Conservation (phyloP, 495 filamentous ascomycete species). For the Polyplosphaeria fusca region DNA sequence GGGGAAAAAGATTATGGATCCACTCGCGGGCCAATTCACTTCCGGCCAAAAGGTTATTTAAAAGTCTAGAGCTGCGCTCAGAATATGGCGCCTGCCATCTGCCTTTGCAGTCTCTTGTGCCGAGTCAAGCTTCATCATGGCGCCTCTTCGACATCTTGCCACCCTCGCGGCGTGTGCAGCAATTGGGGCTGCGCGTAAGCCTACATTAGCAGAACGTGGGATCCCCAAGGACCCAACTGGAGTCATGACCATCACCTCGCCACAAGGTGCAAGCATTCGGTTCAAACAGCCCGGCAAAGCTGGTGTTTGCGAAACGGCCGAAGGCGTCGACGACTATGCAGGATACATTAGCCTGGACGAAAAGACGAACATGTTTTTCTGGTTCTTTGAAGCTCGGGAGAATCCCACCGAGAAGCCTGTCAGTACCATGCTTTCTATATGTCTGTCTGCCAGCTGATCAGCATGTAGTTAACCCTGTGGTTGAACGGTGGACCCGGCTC, state of each 20-base stretch:
- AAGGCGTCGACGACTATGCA: slow-evolving; percentile 35
- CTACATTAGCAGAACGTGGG: slow-evolving; percentile 12
- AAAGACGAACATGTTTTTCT: slow-evolving; percentile 32
- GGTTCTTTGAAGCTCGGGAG: slow-evolving; percentile 38
- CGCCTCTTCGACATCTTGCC: background rate
- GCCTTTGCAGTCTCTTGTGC: background rate
- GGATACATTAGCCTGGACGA: slow-evolving; percentile 34
- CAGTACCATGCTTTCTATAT: slow-evolving; percentile 5
- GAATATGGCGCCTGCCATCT: background rate
- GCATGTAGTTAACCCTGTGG: slow-evolving; percentile 34
- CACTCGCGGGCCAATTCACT: background rate
- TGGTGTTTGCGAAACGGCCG: slow-evolving; percentile 47
- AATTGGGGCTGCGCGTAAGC: slow-evolving; percentile 9
- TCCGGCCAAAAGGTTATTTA: background rate
- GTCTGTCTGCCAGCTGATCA: background rate
- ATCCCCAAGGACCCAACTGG: slow-evolving; percentile 46
- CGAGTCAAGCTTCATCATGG: slow-evolving; percentile 9
- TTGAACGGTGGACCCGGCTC: slow-evolving; percentile 54
- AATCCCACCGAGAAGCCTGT: slow-evolving; percentile 33
- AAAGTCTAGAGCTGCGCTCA: background rate
- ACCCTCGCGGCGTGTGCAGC: slow-evolving; percentile 3
- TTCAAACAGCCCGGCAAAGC: slow-evolving; percentile 54
- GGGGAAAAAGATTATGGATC: no score
- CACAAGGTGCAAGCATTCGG: slow-evolving; percentile 52
- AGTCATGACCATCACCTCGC: slow-evolving; percentile 57